Evolutionary conservation across 257 asterid species (phyloP), one percentile per base, ranked within the genome.

Genomic region (Buddleja alternifolia): DNA sequence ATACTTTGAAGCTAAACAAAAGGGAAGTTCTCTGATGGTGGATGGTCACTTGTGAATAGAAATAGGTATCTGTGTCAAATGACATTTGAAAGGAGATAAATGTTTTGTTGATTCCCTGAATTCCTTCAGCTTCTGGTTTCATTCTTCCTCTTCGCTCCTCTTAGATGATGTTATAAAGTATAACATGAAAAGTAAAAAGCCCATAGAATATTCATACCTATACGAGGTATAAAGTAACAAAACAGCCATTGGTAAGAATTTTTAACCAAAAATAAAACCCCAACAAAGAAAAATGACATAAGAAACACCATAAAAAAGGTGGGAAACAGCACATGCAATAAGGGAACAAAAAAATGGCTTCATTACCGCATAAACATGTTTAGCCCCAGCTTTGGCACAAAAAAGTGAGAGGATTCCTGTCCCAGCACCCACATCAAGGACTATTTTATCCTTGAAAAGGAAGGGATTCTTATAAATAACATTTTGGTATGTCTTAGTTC

Each of bases 391-490:
- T 91, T 91, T 94, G 34, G 99, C 99, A 71, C 99, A 94, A 75
- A 94, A 94, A 10, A 94, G 97, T 9, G 99, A 94, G 63, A 94
- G 92, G 32, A 94, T 94, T 71, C 99, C 99, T 1, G 97, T 94
- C 70, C 99, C 99, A 68, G 96, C 97, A 60, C 99, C 99, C 50
- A 94, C 99, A 70, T 94, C 97, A 73, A 94, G 99, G 73, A 94
- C 95, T 29, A 94, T 76, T 74, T 91, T 94, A 60, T 94, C 96
- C 84, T 91, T 91, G 84, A 89, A 77, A 65, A 94, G 97, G 75
- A 91, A 94, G 24, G 96, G 60, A 74, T 91, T 94, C 65, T 81
- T 94, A 73, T 86, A 87, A 42, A 94, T 94, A 47, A 89, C 99
- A 84, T 88, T 84, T 73, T 84, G 95, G 84, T 94, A 94, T 3